Evolutionary conservation across 108 stramenopile genomes (phyloP), one percentile per base, ranked within the genome.

Genomic region (Cyclotella sp.): DNA sequence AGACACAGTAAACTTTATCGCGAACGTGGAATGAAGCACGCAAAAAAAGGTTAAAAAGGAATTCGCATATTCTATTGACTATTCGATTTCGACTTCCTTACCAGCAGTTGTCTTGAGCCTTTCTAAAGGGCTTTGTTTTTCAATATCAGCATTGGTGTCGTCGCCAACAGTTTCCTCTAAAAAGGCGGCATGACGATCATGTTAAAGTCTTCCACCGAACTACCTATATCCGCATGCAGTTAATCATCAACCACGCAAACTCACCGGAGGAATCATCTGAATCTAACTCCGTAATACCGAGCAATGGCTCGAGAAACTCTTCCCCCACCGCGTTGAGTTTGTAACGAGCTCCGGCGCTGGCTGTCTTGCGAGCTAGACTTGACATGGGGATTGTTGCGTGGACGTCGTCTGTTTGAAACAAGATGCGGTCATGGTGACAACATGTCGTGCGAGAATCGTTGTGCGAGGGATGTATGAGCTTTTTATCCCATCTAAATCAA

Each of bases 261-360:
- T 51, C 49, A 51, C 49, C 49, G 8, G 49, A 51, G 19, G 49
- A 51, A 51, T 58, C 24, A 58, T 26, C 55, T 2, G 55, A 58
- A 5, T 58, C 55, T 16, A 21, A 13, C 4, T 58, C 55, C 19
- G 19, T 26, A 24, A 13, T 26, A 5, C 26, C 22, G 3, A 58
- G 26, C 55, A 58, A 27, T 1, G 55, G 55, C 9, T 58, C 55
- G 19, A 58, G 24, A 13, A 58, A 58, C 3, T 58, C 55, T 13
- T 28, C 26, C 22, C 24, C 55, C 19, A 3, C 1, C 2, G 55
- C 1, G 22, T 58, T 58, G 12, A 58, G 24, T 28, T 24, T 58
- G 55, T 51, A 51, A 8, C 49, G 49, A 19, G 49, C 49, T 19
- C 49, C 49, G n/a, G 49, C 16, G 19, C n/a, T 19, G 19, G 49